Evolutionary conservation across 1,139 yeast species (phyloP), one percentile per base, ranked within the genome.

Genomic region (Blastobotrys elegans): DNA sequence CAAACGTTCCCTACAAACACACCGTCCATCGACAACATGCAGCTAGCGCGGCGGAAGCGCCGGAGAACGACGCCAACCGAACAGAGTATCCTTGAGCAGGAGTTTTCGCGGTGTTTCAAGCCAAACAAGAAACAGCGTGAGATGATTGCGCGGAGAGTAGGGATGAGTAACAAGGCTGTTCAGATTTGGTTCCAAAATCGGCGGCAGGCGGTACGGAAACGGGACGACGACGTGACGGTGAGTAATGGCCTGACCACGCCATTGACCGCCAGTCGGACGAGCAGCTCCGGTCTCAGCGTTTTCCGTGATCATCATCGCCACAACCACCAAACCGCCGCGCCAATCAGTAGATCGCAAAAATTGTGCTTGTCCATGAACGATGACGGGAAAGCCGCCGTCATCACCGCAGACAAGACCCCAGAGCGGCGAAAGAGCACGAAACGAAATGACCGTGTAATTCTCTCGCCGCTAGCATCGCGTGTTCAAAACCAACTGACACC

Each of bases 141-240:
- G 41, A 83, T 80, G 54, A 85, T 92, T 56, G 95, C 97, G 14
- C 67, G 70, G 31, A 78, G 74, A 54, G 95, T 92, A 38, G 80
- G 80, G 54, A 92, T 90, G 97, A 79, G 92, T n/a, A 97, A 89
- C 65, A 89, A 89, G 65, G 95, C 97, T 1, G 95, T 92, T 27
- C 97, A 92, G 69, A 88, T 92, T 55, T 92, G 98, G 98, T 92
- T 92, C 68, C 98, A 92, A 68, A 92, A 92, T 68, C 85, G 82
- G 65, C 80, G 98, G 66, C 98, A 92, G 69, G 77, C 89, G 38
- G 68, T 82, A 55, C 79, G 94, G 56, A 82, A 79, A 58, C 76
- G 44, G 18, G 42, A 27, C 34, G 47, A 46, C 4, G 21, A 33
- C 5, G 21, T 13, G 4, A 17, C 38, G 2, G 4, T 11, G 24